Percentiles rank a stretch among this genome's conserved stretches.
phyloP scores from a whole-genome alignment of 169 alveolate species.

The Eimeria necatrix region DNA sequence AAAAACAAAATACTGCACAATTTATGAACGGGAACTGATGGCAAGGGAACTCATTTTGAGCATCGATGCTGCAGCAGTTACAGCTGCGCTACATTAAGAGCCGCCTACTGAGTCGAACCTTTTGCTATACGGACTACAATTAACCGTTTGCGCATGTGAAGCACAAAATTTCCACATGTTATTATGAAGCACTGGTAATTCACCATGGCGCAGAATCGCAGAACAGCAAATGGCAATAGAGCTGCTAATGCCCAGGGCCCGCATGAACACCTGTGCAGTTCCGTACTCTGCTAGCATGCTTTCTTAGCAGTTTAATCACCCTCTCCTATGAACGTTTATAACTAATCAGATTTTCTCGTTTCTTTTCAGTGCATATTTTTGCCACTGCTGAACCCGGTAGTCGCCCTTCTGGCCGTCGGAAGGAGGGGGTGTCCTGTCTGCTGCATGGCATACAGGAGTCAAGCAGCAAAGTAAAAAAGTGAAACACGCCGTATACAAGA shows the following conservation, averaged over 20 bases:
- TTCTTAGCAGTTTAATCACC: not conserved
- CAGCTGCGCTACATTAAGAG: constrained; percentile 8
- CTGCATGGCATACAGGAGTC: not conserved
- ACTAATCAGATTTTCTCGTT: too few relatives aligned
- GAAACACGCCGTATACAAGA: too few relatives aligned
- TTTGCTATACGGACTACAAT: too few relatives aligned
- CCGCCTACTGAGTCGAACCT: not conserved
- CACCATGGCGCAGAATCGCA: not conserved
- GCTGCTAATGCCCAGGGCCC: constrained; percentile 54
- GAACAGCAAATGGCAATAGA: constrained; percentile 14
- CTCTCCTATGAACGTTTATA: not conserved
- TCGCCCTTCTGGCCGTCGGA: not conserved
- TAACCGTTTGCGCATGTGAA: too few relatives aligned
- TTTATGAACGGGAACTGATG: not conserved
- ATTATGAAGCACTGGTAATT: not conserved
- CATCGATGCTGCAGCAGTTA: constrained; percentile 36
- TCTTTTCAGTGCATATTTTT: not conserved
- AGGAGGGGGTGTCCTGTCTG: not conserved
- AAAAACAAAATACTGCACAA: not conserved
- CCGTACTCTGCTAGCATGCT: constrained; percentile 10
- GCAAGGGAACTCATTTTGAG: not conserved
- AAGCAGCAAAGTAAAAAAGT: too few relatives aligned
- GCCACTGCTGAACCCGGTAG: not conserved
- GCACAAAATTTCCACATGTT: too few relatives aligned
- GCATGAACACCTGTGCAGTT: constrained; percentile 49